Evolutionary conservation across 352 stramenopile genomes (phyloP).

Genomic region (Globisporangium emineosum): DNA sequence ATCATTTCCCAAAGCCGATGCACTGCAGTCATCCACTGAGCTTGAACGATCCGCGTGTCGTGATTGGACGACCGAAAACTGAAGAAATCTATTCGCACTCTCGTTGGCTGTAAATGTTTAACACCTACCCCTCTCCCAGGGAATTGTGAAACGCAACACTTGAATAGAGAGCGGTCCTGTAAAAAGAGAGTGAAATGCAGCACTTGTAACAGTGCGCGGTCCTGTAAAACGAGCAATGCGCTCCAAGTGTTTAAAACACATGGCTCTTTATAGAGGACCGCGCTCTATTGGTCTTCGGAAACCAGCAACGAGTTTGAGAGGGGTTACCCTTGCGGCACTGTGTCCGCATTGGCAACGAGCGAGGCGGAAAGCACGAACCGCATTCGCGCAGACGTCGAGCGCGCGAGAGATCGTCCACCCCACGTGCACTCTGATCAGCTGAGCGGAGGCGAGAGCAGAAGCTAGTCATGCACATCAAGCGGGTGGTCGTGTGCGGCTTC

Average conservation of each 20-base stretch:
- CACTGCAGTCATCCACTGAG: slow-evolving; percentile 27
- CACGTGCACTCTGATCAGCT: not conserved
- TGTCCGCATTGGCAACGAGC: not conserved
- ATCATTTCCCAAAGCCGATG: slow-evolving; percentile 15
- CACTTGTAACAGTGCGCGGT: not conserved
- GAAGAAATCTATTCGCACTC: slow-evolving; percentile 25
- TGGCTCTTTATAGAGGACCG: not conserved
- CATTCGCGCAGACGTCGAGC: slow-evolving; percentile 1
- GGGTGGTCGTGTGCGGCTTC: slow-evolving; percentile 94
- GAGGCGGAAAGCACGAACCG: not conserved
- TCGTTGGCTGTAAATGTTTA: slow-evolving; percentile 20
- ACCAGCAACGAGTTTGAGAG: slow-evolving; percentile 17
- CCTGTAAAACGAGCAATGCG: not conserved
- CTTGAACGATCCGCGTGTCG: not conserved
- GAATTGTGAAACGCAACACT: not conserved
- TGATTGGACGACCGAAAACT: slow-evolving; percentile 5
- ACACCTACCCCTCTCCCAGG: not conserved
- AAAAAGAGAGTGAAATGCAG: not conserved
- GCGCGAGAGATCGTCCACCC: not conserved
- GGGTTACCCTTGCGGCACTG: not conserved
- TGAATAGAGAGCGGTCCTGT: not conserved
- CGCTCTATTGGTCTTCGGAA: slow-evolving; percentile 9
- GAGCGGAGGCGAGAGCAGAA: not conserved
- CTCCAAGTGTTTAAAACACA: not conserved
- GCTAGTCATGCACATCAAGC: slow-evolving; percentile 96